Percentiles rank a stretch among this genome's conserved stretches.
Conservation (phyloP, 2,329 filamentous ascomycete species). For the Penicillium oxalicum region DNA sequence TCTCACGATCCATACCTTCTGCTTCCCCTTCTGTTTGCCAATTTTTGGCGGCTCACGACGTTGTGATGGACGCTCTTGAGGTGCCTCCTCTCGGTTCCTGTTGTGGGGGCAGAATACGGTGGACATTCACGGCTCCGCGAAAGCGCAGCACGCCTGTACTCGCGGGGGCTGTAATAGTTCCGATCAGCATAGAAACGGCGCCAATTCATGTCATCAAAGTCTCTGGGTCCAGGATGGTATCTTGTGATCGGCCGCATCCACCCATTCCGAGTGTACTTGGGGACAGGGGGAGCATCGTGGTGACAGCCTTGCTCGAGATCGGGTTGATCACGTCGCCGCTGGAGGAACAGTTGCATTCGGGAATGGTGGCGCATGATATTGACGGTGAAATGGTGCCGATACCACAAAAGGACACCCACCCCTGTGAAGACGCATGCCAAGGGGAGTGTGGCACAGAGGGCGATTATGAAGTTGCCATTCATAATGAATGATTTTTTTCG, state of each 20-base stretch:
- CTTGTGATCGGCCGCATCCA: background rate
- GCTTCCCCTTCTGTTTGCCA: too few relatives aligned
- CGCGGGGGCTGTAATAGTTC: background rate
- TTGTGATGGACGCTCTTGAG: too few relatives aligned
- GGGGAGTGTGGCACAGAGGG: constrained; percentile 6
- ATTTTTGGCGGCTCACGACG: too few relatives aligned
- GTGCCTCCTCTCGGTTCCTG: too few relatives aligned
- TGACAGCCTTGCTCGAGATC: constrained; percentile 2
- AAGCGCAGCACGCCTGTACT: background rate
- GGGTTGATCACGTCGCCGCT: constrained; percentile 1
- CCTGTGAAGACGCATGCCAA: constrained; percentile 1
- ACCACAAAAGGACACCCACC: constrained; percentile 7
- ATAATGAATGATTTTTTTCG: constrained; percentile 18
- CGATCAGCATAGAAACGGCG: background rate
- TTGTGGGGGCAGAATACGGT: too few relatives aligned
- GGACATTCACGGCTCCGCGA: background rate
- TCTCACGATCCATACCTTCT: too few relatives aligned
- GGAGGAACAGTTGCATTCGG: background rate
- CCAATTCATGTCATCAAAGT: background rate
- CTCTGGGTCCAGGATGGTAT: background rate
- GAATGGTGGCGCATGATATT: constrained; percentile 1
- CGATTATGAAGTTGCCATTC: constrained; percentile 14
- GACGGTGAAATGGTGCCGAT: constrained; percentile 1
- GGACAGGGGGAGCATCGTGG: background rate
- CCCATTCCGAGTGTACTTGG: background rate